These are phyloP conservation scores for Dendrobium huoshanense DNA, from an alignment of 106 monocot genomes.

Conservation along the genomic window DNA sequence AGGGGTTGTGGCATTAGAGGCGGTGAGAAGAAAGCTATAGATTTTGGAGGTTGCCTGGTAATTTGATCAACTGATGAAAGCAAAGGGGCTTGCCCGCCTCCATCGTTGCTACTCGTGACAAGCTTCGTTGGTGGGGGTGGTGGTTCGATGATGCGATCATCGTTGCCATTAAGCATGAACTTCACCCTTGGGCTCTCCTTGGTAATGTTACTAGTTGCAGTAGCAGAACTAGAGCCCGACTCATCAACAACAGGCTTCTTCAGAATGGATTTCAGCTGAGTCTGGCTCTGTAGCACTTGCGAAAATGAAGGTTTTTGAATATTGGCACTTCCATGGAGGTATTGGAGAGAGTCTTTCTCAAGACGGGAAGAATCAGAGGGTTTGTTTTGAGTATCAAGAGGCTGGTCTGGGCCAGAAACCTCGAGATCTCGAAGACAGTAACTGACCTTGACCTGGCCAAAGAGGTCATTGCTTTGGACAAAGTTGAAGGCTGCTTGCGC, in stretches of 20 bases:
- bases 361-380: background rate
- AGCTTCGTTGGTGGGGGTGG: background rate
- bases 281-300: background rate
- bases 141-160: background rate
- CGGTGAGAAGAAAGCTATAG: background rate
- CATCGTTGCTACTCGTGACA: background rate
- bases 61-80: background rate
- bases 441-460: slow-evolving; percentile 10
- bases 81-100: background rate
- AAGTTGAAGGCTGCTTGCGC: slow-evolving; percentile 7
- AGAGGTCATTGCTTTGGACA: slow-evolving; percentile 8
- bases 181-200: slow-evolving; percentile 14
- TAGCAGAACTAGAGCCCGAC: background rate
- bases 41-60: background rate
- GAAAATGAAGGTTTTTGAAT: background rate
- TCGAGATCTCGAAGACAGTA: slow-evolving; percentile 12
- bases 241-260: slow-evolving; percentile 15
- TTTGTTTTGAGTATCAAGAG: background rate
- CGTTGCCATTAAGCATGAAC: slow-evolving; percentile 3
- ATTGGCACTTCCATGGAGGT: background rate
- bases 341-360: background rate
- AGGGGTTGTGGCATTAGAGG: background rate
- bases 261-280: slow-evolving; percentile 15
- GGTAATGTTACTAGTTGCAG: background rate
- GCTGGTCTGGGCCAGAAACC: slow-evolving; percentile 1